These are phyloP conservation scores for Beauveria sp. DNA, from an alignment of 2,329 filamentous ascomycete species.

Conservation along the genomic window DNA sequence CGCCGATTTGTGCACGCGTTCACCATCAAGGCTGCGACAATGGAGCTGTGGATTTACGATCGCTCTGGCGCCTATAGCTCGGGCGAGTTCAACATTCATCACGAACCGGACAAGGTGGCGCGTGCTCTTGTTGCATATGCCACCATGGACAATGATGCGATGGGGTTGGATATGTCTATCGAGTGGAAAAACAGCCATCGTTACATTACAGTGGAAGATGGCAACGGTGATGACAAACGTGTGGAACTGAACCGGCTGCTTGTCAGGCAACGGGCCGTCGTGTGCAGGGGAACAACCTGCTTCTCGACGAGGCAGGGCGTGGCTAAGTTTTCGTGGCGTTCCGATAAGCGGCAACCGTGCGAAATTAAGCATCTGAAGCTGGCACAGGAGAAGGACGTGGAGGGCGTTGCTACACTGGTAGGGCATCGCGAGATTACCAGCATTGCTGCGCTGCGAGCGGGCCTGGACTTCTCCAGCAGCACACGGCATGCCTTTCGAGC, in stretches of 20 bases:
- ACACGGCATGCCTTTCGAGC: conserved; percentile 2
- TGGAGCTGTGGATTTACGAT: conserved; percentile 13
- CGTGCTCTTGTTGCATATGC: conserved; percentile 15
- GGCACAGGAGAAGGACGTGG: background rate
- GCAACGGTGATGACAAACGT: background rate
- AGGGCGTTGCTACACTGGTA: conserved; percentile 8
- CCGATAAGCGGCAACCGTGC: background rate
- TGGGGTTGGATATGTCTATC: conserved; percentile 14
- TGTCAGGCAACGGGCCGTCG: conserved; percentile 11
- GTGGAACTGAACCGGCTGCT: conserved; percentile 13
- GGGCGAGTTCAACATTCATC: conserved; percentile 14
- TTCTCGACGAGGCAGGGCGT: conserved; percentile 2
- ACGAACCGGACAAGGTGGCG: conserved; percentile 8
- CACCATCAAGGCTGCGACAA: conserved; percentile 4
- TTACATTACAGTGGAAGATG: background rate
- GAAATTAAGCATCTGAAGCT: background rate
- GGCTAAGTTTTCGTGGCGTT: conserved; percentile 11
- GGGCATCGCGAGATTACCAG: conserved; percentile 3
- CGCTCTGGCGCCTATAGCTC: conserved; percentile 13
- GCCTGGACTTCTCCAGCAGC: background rate
- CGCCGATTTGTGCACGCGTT: conserved; percentile 15
- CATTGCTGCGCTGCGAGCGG: background rate
- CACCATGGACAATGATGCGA: conserved; percentile 14
- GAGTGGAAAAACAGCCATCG: background rate
- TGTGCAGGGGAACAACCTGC: conserved; percentile 16